Percentiles rank a stretch among this genome's conserved stretches.
These are phyloP conservation scores for Fraxinus velutina DNA, from an alignment of 305 asterid species.

Conservation along the genomic window DNA sequence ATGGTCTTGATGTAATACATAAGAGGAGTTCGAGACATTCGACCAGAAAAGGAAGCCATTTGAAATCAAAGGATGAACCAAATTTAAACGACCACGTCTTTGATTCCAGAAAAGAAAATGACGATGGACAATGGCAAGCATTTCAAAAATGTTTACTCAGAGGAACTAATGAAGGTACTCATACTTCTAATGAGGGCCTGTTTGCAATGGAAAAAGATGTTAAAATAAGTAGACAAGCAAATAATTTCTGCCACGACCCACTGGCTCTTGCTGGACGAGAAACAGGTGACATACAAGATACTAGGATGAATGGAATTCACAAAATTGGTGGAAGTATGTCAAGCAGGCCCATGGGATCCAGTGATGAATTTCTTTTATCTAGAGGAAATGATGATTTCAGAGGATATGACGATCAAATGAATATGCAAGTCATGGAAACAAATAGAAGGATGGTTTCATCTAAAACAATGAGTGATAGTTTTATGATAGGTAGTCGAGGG, in stretches of 20 bases:
- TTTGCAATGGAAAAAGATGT: slow-evolving; percentile 56
- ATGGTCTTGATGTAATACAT: slow-evolving; percentile 29
- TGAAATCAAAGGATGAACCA: slow-evolving; percentile 33
- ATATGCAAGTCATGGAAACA: slow-evolving; percentile 54
- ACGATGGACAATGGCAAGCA: slow-evolving; percentile 80
- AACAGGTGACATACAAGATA: slow-evolving; percentile 41
- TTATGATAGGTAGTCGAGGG: slow-evolving; percentile 47
- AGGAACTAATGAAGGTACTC: slow-evolving; percentile 54
- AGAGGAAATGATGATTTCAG: slow-evolving; percentile 33
- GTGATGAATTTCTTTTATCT: slow-evolving; percentile 44
- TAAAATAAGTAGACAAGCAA: slow-evolving; percentile 41
- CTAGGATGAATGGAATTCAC: slow-evolving; percentile 42
- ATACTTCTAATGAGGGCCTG: slow-evolving; percentile 40
- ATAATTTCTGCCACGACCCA: slow-evolving; percentile 42
- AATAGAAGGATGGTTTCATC: slow-evolving; percentile 49
- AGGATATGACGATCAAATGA: slow-evolving; percentile 35
- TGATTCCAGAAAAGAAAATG: slow-evolving; percentile 46
- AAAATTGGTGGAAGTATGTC: slow-evolving; percentile 44
- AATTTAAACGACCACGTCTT: slow-evolving; percentile 27
- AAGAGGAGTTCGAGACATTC: slow-evolving; percentile 40
- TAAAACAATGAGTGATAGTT: slow-evolving; percentile 56
- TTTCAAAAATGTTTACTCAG: slow-evolving; percentile 75
- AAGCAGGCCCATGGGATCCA: slow-evolving; percentile 40
- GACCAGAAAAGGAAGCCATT: slow-evolving; percentile 43
- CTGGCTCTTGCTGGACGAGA: slow-evolving; percentile 42